Conservation (phyloP, 2,329 filamentous ascomycete genomes). For the Fusarium xylarioides region DNA sequence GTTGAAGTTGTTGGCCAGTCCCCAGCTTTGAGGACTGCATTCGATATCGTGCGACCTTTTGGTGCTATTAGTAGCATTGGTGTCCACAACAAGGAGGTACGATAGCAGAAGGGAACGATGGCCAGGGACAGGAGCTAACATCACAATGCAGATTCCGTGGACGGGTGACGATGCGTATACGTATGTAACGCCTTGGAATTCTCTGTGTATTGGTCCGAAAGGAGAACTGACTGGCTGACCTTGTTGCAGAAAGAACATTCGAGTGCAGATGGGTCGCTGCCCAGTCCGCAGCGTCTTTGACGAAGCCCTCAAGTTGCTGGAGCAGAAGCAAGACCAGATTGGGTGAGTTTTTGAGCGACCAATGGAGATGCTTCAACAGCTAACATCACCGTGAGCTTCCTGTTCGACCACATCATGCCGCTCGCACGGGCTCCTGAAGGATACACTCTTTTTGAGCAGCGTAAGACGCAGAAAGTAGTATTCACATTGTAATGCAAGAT, state of each 20-base stretch:
- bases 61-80: conserved; percentile 79
- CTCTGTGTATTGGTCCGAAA: background rate
- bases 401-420: conserved; percentile 80
- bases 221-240: conserved; percentile 33
- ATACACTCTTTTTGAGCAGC: conserved; percentile 76
- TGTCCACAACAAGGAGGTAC: conserved; percentile 77
- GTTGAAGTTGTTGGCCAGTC: conserved; percentile 81
- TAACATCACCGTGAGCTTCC: conserved; percentile 64
- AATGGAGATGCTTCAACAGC: background rate
- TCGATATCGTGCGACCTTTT: conserved; percentile 76
- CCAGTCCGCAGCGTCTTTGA: conserved; percentile 77
- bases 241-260: conserved; percentile 70
- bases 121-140: background rate
- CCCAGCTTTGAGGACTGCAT: conserved; percentile 74
- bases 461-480: conserved; percentile 78
- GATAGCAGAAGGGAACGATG: conserved; percentile 14
- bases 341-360: conserved; percentile 58
- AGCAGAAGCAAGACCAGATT: conserved; percentile 72
- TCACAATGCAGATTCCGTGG: conserved; percentile 67
- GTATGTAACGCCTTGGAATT: conserved; percentile 48
- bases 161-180: conserved; percentile 69
- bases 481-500: conserved; percentile 60
- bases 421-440: conserved; percentile 71
- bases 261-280: conserved; percentile 79
- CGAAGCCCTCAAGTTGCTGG: conserved; percentile 70